These are phyloP conservation scores for Prunus mira DNA, from an alignment of 306 rosid genomes.

Conservation along the genomic window DNA sequence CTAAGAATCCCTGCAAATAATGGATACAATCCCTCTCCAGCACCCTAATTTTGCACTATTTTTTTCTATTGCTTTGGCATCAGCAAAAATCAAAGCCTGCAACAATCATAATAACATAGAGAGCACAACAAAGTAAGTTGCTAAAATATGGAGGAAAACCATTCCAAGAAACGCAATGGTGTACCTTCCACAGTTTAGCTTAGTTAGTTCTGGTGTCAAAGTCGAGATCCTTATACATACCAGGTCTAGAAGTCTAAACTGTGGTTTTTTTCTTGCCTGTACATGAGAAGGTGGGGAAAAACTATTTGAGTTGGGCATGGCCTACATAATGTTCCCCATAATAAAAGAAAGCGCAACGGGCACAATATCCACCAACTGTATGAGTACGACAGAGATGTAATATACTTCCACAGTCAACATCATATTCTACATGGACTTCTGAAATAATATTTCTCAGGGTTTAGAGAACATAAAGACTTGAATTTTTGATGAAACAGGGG, in stretches of 20 bases:
- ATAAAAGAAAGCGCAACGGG: not conserved
- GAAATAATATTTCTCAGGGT: too few species aligned
- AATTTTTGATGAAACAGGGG: too few species aligned
- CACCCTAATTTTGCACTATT: slow-evolving; percentile 88
- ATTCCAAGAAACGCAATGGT: not conserved
- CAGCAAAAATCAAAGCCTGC: slow-evolving; percentile 77
- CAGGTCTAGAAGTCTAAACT: slow-evolving; percentile 86
- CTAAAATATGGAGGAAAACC: not conserved
- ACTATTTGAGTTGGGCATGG: not conserved
- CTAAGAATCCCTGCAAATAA: slow-evolving; percentile 93
- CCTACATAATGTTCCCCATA: not conserved
- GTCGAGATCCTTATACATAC: slow-evolving; percentile 79
- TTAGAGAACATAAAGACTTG: too few species aligned
- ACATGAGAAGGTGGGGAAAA: not conserved
- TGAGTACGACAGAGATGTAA: not conserved
- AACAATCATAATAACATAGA: slow-evolving; percentile 10
- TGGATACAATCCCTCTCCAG: slow-evolving; percentile 91
- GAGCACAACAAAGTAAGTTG: not conserved
- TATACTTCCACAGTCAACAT: too few species aligned
- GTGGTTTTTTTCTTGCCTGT: slow-evolving; percentile 87
- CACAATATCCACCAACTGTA: not conserved
- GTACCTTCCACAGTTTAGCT: slow-evolving; percentile 91
- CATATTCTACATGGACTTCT: too few species aligned
- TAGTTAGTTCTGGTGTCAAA: slow-evolving; percentile 74
- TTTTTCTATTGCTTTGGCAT: slow-evolving; percentile 74